Evolutionary conservation across 1,284 basidiomycete species (phyloP), one percentile per base, ranked within the genome.

Genomic region (Waitea zeae): DNA sequence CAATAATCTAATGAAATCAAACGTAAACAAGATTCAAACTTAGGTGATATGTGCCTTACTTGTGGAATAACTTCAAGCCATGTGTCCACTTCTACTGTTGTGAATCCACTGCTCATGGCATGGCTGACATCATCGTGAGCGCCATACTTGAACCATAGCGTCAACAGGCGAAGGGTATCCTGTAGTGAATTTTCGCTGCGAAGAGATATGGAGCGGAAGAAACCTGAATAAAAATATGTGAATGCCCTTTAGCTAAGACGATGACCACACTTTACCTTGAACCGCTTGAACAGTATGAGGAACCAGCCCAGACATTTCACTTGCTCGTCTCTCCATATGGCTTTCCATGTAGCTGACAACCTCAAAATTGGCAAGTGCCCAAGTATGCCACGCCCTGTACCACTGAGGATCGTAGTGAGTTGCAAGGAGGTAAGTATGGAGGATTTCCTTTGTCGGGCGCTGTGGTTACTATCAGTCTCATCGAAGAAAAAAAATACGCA

Each of bases 351-450:
- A 70, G n/a, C 70, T 67, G 39, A 98, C 81, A 41, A 97, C 87
- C 43, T 97, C 89, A 44, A 95, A 95, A 53, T 97, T 97, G 9
- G 90, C 83, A 39, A 98, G 60, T 4, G 95, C 93, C 90, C 92
- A 98, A 1, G 89, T 92, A 52, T 98, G 93, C 93, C 93, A 97
- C 12, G 93, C 95, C 56, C 97, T 96, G 58, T 97, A 97, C 93
- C 93, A 98, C 24, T 68, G 67, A 4, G 81, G 72, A 52, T 98
- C 95, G 42, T 89, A 87, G 49, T 88, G 81, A 2, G 93, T 97
- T 0, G 95, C 87, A 24, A 82, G 64, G 36, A 73, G 66, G 56
- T 95, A 98, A 18, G 87, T 80, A 42, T 79, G 69, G 7, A 96
- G 58, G 38, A 95, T 88, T 29, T 81, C 78, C 30, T 76, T 70